Base-by-base conservation (phyloP, 192 early-diverging fungal species). In the Entomortierella lignicola region DNA sequence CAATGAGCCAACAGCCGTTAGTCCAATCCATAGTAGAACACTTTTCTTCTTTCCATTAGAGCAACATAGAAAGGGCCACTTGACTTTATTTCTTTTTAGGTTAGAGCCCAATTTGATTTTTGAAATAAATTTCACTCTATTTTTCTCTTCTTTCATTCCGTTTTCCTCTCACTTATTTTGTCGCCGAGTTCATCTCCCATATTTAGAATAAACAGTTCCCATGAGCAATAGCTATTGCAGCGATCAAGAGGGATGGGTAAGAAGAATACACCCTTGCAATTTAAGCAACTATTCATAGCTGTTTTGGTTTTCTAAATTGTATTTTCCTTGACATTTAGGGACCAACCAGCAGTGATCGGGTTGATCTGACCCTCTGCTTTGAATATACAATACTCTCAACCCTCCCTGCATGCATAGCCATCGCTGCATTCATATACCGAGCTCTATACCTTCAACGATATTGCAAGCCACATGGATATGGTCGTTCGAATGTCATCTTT, bases 191-290 rank as follows among this genome's bases (percentile, higher is more conserved):
- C 26, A 54, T 27, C 52, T 27, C 26, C 15, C 52, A 29, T 54
- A 54, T 15, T 29, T 27, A 10, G 10, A 10, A 10, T 50, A 8
- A 50, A 17, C 17, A 21, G 48, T 21, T 23, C 4, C 31, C 31
- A 72, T 72, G 70, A 72, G 70, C 31, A 21, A 41, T 0, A 21
- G 42, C 8, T 72, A 72, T 41, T 72, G 70, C 43, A 25, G 55
- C n/a, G 55, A 64, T 21, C 61, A 26, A 32, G 70, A 72, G 30
- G 70, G 70, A 50, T 72, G 70, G 70, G 70, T 72, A 72, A 63
- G 60, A 23, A 5, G n/a, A n/a, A n/a, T n/a, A n/a, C n/a, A n/a
- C n/a, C n/a, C n/a, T n/a, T n/a, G n/a, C n/a, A n/a, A n/a, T n/a
- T n/a, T n/a, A n/a, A n/a, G n/a, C n/a, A n/a, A n/a, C n/a, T n/a